Evolutionary conservation across 2,329 filamentous ascomycete genomes (phyloP), one percentile per base, ranked within the genome.

Genomic region (Stemphylium lycopersici): DNA sequence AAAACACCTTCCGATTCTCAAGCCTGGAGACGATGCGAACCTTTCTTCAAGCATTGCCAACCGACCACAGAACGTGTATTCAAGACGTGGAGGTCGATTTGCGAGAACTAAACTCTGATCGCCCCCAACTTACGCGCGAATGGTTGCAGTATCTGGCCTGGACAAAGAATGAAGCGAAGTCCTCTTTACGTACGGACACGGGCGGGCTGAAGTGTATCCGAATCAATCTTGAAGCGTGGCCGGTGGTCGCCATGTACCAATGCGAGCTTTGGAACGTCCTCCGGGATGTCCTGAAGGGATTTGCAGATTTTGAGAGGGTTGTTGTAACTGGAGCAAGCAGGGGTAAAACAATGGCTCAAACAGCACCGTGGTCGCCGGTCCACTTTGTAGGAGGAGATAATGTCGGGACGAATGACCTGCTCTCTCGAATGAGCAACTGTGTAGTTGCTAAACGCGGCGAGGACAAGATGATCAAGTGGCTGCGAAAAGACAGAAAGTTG

Each of bases 1-100:
- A 65, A 3, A 77, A 77, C 55, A 66, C 56, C 10, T 77, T 77
- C 57, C 62, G 66, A 36, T 78, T 78, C 61, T 75, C 71, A 6
- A 65, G 56, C 31, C 63, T 71, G 13, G 64, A 70, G 24, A 56
- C 60, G 38, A 64, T 70, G 45, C 64, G 63, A 3, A 38, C 49
- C 8, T 78, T 77, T 62, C 59, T 77, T 31, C 34, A 40, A 0
- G 56, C 59, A 2, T 50, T 75, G 6, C 63, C 65, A 6, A 38
- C 59, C 5, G 43, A 56, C 10, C 54, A 66, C 46, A 58, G 62
- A 33, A 51, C 57, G 3, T 56, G 59, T 16, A 59, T 78, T 4
- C 59, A 61, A 2, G 67, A 74, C 44, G 49, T 78, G n/a, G 73
- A 76, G 34, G 65, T 78, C 39, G 73, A 77, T 50, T 61, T 74